Percentiles rank a stretch among this genome's conserved stretches.
Evolutionary conservation across 2,329 filamentous ascomycete species (phyloP).

Genomic region (Ustulina deusta): DNA sequence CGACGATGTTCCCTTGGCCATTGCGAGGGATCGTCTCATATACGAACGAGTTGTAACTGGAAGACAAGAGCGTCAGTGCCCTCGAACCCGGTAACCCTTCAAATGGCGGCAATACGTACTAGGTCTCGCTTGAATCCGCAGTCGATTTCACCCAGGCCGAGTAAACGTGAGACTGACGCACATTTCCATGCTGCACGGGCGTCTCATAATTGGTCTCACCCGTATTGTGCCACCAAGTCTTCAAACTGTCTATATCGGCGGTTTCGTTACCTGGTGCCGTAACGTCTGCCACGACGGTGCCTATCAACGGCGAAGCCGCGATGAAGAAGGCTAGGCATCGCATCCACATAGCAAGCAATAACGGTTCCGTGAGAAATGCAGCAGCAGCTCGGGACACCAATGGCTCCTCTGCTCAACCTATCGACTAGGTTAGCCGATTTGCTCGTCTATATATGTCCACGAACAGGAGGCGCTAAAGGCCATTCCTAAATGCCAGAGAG

Average conservation of each 20-base stretch:
- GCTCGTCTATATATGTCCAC: neutral
- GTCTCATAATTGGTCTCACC: conserved; percentile 30
- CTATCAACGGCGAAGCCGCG: conserved; percentile 1
- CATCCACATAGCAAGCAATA: neutral
- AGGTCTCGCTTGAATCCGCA: conserved; percentile 15
- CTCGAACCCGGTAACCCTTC: neutral
- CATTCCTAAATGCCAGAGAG: neutral
- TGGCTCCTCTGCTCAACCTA: neutral
- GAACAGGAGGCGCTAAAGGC: neutral
- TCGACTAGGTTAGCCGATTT: neutral
- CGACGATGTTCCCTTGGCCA: conserved; percentile 25
- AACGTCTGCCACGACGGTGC: neutral
- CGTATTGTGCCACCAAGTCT: conserved; percentile 29
- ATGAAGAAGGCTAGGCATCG: neutral
- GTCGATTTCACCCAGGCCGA: conserved; percentile 28
- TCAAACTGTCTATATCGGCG: conserved; percentile 13
- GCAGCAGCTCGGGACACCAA: neutral
- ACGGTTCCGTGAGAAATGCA: neutral
- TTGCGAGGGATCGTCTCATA: conserved; percentile 32
- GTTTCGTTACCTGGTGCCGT: conserved; percentile 19
- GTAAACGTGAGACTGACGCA: conserved; percentile 24
- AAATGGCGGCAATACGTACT: neutral
- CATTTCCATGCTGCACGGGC: conserved; percentile 16
- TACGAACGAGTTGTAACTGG: conserved; percentile 27
- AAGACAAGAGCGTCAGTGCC: neutral